Percentiles rank a stretch among this genome's conserved stretches.
Conservation (phyloP, 2,329 filamentous ascomycete genomes). For the Orbilia quercus region DNA sequence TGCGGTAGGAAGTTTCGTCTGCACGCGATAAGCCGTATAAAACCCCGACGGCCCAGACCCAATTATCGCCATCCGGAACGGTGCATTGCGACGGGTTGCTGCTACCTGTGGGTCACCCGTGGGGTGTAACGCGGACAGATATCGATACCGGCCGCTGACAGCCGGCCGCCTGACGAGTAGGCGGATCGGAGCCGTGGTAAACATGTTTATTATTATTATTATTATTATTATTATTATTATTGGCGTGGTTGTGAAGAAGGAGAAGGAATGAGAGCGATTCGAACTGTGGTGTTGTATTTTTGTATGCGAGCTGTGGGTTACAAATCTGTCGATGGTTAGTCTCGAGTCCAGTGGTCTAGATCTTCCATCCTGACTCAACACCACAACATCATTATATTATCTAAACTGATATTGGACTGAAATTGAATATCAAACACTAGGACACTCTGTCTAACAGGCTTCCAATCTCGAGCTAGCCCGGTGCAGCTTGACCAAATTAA, state of each 20-base stretch:
- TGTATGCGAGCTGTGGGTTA: conserved; percentile 37
- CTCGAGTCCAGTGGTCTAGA: too few relatives aligned
- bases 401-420: too few relatives aligned
- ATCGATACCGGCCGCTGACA: conserved; percentile 1
- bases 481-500: too few relatives aligned
- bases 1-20: conserved; percentile 77
- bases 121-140: conserved; percentile 21
- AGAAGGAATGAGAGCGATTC: background rate
- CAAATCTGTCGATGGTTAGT: conserved; percentile 37
- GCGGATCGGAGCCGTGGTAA: conserved; percentile 2
- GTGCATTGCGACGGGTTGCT: conserved; percentile 59
- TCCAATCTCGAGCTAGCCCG: too few relatives aligned
- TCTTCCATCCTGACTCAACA: background rate
- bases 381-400: conserved; percentile 2
- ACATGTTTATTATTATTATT: conserved; percentile 25
- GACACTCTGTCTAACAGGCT: too few relatives aligned
- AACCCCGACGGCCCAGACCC: conserved; percentile 96
- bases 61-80: conserved; percentile 84
- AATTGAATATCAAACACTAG: too few relatives aligned
- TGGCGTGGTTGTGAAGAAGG: background rate
- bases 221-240: too few relatives aligned
- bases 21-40: conserved; percentile 87
- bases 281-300: conserved; percentile 50
- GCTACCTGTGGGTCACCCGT: conserved; percentile 35
- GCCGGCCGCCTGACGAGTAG: background rate